Base-by-base conservation (phyloP, 208 protist genomes). In the Angomonas ambiguus region DNA sequence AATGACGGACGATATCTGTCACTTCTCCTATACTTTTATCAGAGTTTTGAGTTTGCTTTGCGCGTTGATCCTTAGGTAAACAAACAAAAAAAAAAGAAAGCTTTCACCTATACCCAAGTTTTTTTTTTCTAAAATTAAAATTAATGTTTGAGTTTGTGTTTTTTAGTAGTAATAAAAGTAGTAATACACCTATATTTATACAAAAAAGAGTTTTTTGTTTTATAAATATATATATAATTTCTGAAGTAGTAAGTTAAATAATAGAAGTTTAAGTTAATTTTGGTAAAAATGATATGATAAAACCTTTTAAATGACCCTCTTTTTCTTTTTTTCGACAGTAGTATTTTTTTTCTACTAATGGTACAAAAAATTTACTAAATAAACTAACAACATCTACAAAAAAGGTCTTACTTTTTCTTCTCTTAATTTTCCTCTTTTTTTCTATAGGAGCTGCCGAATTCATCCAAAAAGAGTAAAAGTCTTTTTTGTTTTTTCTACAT, bases 121-220 rank as follows among this genome's bases (percentile, higher is more conserved):
- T 45, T 45, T 45, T 45, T 45, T 45, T n/a, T n/a, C n/a, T n/a
- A n/a, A n/a, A n/a, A 45, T 45, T 45, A 16, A n/a, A 16, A 45
- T 45, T 45, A 16, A n/a, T 45, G 38, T 45, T 45, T 45, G 38
- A 45, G 8, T 45, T 58, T 68, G 20, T 28, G 16, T 35, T 56
- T 56, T 24, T 53, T 34, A 38, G 10, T 51, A 56, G n/a, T 0
- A 18, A 20, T 56, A 0, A 53, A 33, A 2, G 53, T 55, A 31
- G 33, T 55, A 4, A 51, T 53, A 55, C 49, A 66, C 32, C 49
- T 55, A 31, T 18, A 56, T n/a, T 27, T 45, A 5, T 27, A 45
- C 8, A 45, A 16, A 16, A n/a, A 45, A 45, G 16, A 45, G 38
- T 45, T 45, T n/a, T n/a, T 45, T 45, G 16, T n/a, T n/a, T n/a